Conservation (phyloP, 2,329 filamentous ascomycete species). For the Chrysoporthe puriensis region DNA sequence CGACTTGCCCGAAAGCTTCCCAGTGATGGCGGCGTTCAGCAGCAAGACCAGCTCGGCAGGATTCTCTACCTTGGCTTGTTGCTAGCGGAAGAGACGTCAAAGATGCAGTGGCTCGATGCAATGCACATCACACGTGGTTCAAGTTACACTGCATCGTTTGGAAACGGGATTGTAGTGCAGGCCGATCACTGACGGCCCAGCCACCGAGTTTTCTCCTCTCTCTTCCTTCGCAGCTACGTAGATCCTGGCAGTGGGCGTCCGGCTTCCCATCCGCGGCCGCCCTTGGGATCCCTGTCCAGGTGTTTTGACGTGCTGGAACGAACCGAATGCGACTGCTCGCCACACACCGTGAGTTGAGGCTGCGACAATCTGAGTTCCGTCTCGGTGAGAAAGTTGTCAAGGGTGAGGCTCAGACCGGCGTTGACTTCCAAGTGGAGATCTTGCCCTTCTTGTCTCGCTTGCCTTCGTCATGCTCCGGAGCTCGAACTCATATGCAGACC, state of each 20-base stretch:
- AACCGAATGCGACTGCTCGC: slow-evolving; percentile 7
- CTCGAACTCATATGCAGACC: too few relatives aligned
- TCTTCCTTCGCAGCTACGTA: neutral
- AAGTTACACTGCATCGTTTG: slow-evolving; percentile 24
- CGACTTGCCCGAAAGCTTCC: neutral
- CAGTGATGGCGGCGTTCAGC: neutral
- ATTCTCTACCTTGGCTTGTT: too few relatives aligned
- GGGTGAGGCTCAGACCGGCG: neutral
- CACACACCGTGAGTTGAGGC: slow-evolving; percentile 2
- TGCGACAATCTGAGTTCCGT: slow-evolving; percentile 8
- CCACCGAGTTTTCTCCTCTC: slow-evolving; percentile 11
- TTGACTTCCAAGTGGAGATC: slow-evolving; percentile 1
- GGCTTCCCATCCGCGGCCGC: slow-evolving; percentile 22
- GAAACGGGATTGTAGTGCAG: slow-evolving; percentile 15
- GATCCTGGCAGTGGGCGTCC: slow-evolving; percentile 21
- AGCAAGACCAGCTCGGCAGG: neutral
- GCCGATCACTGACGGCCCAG: slow-evolving; percentile 18
- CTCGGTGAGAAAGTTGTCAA: slow-evolving; percentile 3
- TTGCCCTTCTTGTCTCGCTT: neutral
- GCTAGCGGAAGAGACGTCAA: neutral
- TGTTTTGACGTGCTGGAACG: slow-evolving; percentile 8
- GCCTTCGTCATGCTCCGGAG: neutral
- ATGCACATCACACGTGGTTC: slow-evolving; percentile 24
- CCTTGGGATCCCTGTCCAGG: slow-evolving; percentile 12
- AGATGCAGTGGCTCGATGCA: neutral